phyloP scores from a whole-genome alignment of 441 rosid species.

The Jatropha multifida region DNA sequence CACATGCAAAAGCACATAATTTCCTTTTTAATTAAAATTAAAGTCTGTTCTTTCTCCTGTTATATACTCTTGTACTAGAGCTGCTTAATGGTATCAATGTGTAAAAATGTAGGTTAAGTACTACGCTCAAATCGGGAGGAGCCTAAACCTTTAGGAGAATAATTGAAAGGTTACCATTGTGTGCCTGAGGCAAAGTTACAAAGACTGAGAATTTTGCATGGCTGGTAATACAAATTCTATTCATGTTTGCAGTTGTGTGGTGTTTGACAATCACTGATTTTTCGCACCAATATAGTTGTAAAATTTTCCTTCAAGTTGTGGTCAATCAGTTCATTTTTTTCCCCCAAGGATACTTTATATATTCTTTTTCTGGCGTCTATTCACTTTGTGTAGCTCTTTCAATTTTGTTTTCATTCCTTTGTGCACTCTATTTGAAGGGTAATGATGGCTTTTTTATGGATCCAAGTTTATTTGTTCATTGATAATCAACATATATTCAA shows the following conservation, averaged over 20 bases:
- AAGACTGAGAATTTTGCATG: slow-evolving; percentile 2
- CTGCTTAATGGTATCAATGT: background rate
- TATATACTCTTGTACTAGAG: background rate
- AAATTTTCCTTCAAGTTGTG: slow-evolving; percentile 16
- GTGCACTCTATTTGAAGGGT: background rate
- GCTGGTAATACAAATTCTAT: slow-evolving; percentile 11
- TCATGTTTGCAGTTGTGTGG: slow-evolving; percentile 5
- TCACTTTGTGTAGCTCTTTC: background rate
- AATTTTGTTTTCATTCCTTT: background rate
- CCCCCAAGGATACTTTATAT: background rate
- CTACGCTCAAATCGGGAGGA: slow-evolving; percentile 59
- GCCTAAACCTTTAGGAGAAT: slow-evolving; percentile 30
- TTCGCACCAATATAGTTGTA: slow-evolving; percentile 25
- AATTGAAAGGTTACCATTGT: slow-evolving; percentile 5
- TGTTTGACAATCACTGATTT: slow-evolving; percentile 18
- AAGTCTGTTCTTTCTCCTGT: background rate
- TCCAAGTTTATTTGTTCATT: too few species aligned
- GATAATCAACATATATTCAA: too few species aligned
- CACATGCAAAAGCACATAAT: background rate
- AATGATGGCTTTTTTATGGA: background rate
- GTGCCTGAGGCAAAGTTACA: slow-evolving; percentile 1
- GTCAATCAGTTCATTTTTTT: background rate
- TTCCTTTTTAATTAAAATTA: background rate
- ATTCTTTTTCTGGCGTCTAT: background rate
- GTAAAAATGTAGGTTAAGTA: slow-evolving; percentile 57